Conservation (phyloP, 2,329 filamentous ascomycete genomes). For the Neofusicoccum cordaticola region DNA sequence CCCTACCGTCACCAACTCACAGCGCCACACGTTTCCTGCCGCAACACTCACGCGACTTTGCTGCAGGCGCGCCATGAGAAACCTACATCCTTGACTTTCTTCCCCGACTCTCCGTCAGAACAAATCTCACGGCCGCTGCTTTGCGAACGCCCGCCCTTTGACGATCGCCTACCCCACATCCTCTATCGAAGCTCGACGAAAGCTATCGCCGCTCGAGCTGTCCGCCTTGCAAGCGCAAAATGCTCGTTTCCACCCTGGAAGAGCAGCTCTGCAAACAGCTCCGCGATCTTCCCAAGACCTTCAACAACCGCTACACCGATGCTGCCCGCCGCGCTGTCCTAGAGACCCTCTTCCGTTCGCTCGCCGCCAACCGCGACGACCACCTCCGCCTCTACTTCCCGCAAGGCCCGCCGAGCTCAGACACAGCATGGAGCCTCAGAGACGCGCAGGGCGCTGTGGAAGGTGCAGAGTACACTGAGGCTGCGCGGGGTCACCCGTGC, state of each 20-base stretch:
- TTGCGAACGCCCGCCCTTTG: not conserved
- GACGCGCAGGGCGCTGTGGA: slow-evolving; percentile 90
- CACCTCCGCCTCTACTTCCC: slow-evolving; percentile 82
- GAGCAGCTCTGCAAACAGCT: slow-evolving; percentile 80
- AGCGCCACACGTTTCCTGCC: not conserved
- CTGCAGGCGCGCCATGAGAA: not conserved
- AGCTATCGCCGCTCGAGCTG: slow-evolving; percentile 1
- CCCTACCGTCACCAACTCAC: not conserved
- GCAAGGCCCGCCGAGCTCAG: slow-evolving; percentile 60
- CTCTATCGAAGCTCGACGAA: slow-evolving; percentile 5
- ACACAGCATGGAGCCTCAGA: slow-evolving; percentile 68
- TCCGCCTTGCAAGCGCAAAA: slow-evolving; percentile 24
- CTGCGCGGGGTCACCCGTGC: slow-evolving; percentile 87
- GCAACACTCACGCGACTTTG: not conserved
- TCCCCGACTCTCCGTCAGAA: not conserved
- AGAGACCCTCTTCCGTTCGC: slow-evolving; percentile 78
- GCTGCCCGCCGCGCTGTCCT: slow-evolving; percentile 70
- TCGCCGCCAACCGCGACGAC: slow-evolving; percentile 72
- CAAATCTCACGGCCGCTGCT: not conserved
- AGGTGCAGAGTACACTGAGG: slow-evolving; percentile 90
- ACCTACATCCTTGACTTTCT: not conserved
- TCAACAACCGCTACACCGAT: slow-evolving; percentile 72
- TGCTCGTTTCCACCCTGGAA: slow-evolving; percentile 59
- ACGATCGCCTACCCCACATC: slow-evolving; percentile 18
- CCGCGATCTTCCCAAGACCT: slow-evolving; percentile 69